These are phyloP conservation scores for Pinguiococcus pyrenoidosus DNA, from an alignment of 108 stramenopile species.

Conservation along the genomic window DNA sequence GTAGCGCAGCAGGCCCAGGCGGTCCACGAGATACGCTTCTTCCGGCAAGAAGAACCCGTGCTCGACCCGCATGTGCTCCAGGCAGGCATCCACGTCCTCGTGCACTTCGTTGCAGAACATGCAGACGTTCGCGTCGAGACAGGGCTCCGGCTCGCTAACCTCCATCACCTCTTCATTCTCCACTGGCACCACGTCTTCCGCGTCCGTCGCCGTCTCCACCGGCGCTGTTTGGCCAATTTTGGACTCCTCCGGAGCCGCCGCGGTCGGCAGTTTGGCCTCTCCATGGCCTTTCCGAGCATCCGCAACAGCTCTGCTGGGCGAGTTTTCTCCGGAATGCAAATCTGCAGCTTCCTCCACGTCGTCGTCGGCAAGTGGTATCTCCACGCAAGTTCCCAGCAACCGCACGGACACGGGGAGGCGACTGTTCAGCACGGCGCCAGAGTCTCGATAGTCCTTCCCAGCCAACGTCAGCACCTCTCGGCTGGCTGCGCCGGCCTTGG, in stretches of 20 bases:
- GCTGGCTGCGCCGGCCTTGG: too few relatives aligned
- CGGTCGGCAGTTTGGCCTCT: too few relatives aligned
- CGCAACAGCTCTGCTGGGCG: too few relatives aligned
- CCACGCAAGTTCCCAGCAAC: too few relatives aligned
- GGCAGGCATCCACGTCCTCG: constrained; percentile 41
- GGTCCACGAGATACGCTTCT: constrained; percentile 60
- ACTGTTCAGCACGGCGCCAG: too few relatives aligned
- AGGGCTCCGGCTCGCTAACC: constrained; percentile 46
- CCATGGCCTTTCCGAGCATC: background rate
- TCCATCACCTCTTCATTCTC: constrained; percentile 45
- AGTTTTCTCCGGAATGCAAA: too few relatives aligned
- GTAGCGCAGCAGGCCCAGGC: constrained; percentile 67
- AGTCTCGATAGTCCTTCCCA: too few relatives aligned
- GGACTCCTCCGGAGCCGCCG: too few relatives aligned
- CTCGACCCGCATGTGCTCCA: constrained; percentile 50
- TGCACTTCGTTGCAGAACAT: constrained; percentile 62
- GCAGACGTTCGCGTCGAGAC: constrained; percentile 20
- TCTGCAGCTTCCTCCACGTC: too few relatives aligned
- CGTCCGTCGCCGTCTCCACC: constrained; percentile 5
- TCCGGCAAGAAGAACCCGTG: constrained; percentile 88
- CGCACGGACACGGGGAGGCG: too few relatives aligned
- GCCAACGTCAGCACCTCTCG: too few relatives aligned
- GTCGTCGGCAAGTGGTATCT: too few relatives aligned
- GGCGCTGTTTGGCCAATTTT: background rate
- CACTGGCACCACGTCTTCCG: constrained; percentile 14